Conservation (phyloP, 2,329 filamentous ascomycete species). For the Alternaria triticina region DNA sequence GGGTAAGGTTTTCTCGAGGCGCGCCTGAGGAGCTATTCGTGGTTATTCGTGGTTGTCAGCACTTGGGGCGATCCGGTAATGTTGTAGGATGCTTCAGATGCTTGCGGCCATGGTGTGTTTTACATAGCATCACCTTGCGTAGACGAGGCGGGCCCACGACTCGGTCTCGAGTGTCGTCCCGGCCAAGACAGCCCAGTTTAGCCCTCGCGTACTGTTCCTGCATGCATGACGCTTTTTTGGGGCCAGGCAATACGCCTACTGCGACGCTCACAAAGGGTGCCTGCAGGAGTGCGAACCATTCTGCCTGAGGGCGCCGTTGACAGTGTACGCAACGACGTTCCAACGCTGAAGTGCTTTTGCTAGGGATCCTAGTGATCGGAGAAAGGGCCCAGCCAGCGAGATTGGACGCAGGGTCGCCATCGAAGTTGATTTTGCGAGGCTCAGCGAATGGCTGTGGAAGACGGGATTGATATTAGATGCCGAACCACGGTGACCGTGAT, state of each 20-base stretch:
- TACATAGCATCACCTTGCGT: slow-evolving; percentile 17
- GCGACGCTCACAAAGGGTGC: slow-evolving; percentile 1
- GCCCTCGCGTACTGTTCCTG: slow-evolving; percentile 18
- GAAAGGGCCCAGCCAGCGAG: not conserved
- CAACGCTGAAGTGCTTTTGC: too few species aligned
- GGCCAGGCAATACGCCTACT: slow-evolving; percentile 17
- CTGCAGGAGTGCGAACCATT: not conserved
- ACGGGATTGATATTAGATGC: slow-evolving; percentile 7
- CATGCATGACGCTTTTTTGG: slow-evolving; percentile 21
- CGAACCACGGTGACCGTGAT: not conserved
- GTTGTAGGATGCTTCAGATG: slow-evolving; percentile 17
- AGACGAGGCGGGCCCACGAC: slow-evolving; percentile 23
- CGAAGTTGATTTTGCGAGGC: not conserved
- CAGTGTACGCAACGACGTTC: not conserved
- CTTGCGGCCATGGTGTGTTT: slow-evolving; percentile 26
- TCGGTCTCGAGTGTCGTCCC: slow-evolving; percentile 18
- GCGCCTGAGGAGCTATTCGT: slow-evolving; percentile 1
- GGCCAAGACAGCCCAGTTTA: slow-evolving; percentile 26
- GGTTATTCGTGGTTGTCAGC: slow-evolving; percentile 14
- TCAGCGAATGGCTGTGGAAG: not conserved
- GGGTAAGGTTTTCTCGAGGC: not conserved
- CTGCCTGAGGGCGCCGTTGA: not conserved
- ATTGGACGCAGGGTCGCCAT: not conserved
- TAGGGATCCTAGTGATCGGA: not conserved
- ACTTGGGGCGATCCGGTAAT: slow-evolving; percentile 1